Evolutionary conservation across 768 basidiomycete genomes (phyloP), one percentile per base, ranked within the genome.

Genomic region (Kwoniella dendrophila): DNA sequence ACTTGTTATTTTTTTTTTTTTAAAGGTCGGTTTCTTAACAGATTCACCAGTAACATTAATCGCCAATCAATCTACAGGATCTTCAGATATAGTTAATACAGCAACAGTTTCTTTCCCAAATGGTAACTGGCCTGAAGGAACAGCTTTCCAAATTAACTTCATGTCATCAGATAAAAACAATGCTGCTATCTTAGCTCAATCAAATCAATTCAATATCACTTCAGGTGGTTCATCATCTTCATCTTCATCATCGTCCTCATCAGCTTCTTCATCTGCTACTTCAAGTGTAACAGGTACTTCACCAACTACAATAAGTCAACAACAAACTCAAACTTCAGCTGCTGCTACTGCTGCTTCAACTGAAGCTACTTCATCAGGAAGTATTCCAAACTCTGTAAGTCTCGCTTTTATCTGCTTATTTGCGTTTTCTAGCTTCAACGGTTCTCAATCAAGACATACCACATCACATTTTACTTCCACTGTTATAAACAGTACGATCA

Each of bases 131-230:
- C 85, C 86, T 12, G 47, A 76, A n/a, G 88, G 87, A 58, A 56
- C 66, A 33, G 81, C 78, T 34, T 93, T 84, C 84, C 87, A 84
- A 59, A 83, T 94, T 78, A 90, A 92, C 81, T 77, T 93, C 27
- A 85, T 87, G 63, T 70, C 81, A 67, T 64, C 82, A 2, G 50
- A 51, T 18, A 57, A 83, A 20, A 53, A 85, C 56, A 79, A 84
- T 24, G 71, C 77, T 75, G 78, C 79, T 52, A 86, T 92, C 67
- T 83, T 85, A 55, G 89, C 90, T 38, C 90, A 93, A 79, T 90
- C 89, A 18, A 53, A 58, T 27, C 73, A 85, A 57, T 93, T 92
- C 78, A 79, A 74, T 69, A 85, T 86, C 74, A 77, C 75, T 41
- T 60, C 59, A 18, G 69, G 76, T 16, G 72, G 73, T 26, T 43